phyloP scores from a whole-genome alignment of 2,329 filamentous ascomycete species.

The Berkeleyomyces rouxiae region DNA sequence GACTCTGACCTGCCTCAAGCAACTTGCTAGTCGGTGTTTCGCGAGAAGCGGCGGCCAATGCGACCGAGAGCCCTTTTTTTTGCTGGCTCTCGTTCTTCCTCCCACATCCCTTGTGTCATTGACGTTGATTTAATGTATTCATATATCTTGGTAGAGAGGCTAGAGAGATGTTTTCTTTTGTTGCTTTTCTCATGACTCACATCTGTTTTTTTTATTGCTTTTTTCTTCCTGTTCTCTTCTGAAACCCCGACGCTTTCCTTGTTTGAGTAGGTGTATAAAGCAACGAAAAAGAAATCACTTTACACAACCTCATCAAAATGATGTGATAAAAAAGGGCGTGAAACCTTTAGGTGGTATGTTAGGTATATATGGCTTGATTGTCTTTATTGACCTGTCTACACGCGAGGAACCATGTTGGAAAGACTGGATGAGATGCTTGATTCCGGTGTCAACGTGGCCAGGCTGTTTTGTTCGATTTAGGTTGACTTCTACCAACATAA shows the following conservation, averaged over 20 bases:
- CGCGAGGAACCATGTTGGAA: too few relatives aligned
- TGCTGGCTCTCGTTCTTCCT: background rate
- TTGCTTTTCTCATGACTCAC: background rate
- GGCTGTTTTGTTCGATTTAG: too few relatives aligned
- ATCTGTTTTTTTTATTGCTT: constrained; percentile 2
- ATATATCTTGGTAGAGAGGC: constrained; percentile 10
- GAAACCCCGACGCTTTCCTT: background rate
- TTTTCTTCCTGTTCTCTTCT: constrained; percentile 4
- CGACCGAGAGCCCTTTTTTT: background rate
- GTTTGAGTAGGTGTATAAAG: background rate
- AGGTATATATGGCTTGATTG: background rate
- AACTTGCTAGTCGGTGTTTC: background rate
- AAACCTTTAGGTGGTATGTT: background rate
- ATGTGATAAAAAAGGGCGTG: background rate
- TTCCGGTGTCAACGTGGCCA: too few relatives aligned
- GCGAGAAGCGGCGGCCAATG: background rate
- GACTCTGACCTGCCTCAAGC: background rate
- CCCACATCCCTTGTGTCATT: background rate
- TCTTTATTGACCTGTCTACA: too few relatives aligned
- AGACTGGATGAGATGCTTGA: too few relatives aligned
- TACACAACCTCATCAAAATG: background rate
- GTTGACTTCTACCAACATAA: too few relatives aligned
- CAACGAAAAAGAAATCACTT: background rate
- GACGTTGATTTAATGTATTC: constrained; percentile 13
- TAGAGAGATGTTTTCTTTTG: constrained; percentile 9